Base-by-base conservation (phyloP, 441 rosid genomes). In the Pelargonium hybrid region DNA sequence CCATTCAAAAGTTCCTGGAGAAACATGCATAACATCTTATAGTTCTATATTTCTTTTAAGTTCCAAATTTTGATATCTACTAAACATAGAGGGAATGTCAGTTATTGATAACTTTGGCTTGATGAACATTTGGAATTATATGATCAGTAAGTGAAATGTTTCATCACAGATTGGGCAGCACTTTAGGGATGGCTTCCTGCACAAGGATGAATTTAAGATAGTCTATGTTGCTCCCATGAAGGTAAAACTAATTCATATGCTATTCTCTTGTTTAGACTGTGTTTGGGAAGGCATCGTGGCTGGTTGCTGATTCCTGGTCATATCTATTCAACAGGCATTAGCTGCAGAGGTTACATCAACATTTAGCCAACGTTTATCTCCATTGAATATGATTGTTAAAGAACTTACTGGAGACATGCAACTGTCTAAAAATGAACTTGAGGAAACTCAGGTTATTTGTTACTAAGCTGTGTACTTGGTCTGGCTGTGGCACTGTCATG, bases 351-450 rank as follows among this genome's bases (percentile, higher is more conserved):
- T 93, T 74, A 91, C 98, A 65, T 76, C 92, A 74, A 82, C 98
- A 41, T 93, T 93, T 82, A 85, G 97, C 80, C 88, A 81, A 73
- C 96, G 97, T 54, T 87, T 93, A 63, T 88, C 90, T 72, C 98
- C 97, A 17, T 78, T 93, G 73, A 93, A 93, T 82, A 83, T 93
- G 90, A 72, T 81, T 76, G 98, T 93, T 83, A 90, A 84, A 86
- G 98, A 93, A 81, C 98, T 93, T 78, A 93, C 98, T 39, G 98
- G 97, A 64, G 98, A 93, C 82, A 93, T 93, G 95, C 97, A 93
- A 83, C 97, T 93, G 71, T 83, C 96, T 37, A 90, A 82, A 86
- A 86, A 66, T 73, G 98, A 93, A 84, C 92, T 91, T 68, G 91
- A 91, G 77, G 95, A 86, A 85, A 93, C 98, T 69, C 98, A 93